These are phyloP conservation scores for Quercus robur DNA, from an alignment of 306 rosid genomes.

Conservation along the genomic window DNA sequence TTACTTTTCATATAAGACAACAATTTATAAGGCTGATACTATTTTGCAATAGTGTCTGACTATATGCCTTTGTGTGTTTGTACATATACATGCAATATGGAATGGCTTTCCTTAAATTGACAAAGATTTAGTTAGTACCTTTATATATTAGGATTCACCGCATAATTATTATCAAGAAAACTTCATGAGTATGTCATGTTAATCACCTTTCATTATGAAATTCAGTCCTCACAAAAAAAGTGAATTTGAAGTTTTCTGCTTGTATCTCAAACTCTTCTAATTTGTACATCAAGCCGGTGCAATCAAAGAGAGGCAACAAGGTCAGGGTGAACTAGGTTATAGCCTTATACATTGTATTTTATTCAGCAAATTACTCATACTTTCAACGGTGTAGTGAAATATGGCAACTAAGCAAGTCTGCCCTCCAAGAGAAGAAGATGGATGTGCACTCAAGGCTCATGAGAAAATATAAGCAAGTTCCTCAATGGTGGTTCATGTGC, in stretches of 20 bases:
- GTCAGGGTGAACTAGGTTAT: background rate
- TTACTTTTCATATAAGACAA: background rate
- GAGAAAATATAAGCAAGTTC: conserved; percentile 68
- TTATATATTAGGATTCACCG: background rate
- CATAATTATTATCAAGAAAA: background rate
- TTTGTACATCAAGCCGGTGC: background rate
- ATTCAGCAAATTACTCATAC: background rate
- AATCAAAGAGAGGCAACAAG: background rate
- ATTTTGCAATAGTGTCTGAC: background rate
- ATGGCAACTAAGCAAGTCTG: conserved; percentile 66
- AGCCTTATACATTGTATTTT: background rate
- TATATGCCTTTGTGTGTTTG: background rate
- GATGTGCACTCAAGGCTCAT: conserved; percentile 84
- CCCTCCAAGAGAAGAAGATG: conserved; percentile 52
- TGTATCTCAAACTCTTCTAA: background rate
- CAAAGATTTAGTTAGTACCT: background rate
- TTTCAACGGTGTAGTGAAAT: conserved; percentile 53
- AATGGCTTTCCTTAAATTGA: background rate
- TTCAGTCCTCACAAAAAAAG: background rate
- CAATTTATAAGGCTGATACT: background rate
- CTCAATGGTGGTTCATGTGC: conserved; percentile 79
- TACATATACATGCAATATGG: background rate
- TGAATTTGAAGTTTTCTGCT: background rate
- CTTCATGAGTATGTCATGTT: background rate
- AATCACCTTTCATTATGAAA: background rate